Base-by-base conservation (phyloP, 306 rosid species). In the Quillaja saponaria region DNA sequence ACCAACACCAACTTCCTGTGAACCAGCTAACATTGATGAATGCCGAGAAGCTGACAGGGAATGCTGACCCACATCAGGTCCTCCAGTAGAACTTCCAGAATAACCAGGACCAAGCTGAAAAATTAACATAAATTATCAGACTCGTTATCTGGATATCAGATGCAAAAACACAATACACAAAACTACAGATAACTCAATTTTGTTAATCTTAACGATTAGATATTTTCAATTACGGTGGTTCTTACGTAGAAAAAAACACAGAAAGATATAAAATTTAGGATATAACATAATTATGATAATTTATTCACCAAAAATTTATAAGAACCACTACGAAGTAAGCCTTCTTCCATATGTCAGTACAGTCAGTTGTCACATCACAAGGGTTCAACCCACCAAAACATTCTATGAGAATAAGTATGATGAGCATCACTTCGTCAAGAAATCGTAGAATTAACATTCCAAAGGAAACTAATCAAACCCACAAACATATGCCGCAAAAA, bases 11-110 rank as follows among this genome's bases (percentile, higher is more conserved):
- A 78, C 86, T 41, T 92, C 99, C 72, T 87, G 90, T 11, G 89
- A 78, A 46, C 71, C 72, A 50, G 86, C 90, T 76, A 92, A 71
- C 61, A 89, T 81, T 33, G 91, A 68, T 10, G 96, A 74, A 79
- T 92, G 99, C 52, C 99, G 78, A 3, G 87, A 66, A 58, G 88
- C 88, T 25, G 31, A 25, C 63, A 80, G 71, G 18, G 98, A 82
- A 73, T 82, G 85, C 41, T 82, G 96, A 7, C 76, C 69, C 64
- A 69, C 95, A 12, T 92, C 97, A 13, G 90, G 80, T 49, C 85
- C 95, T 58, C 99, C 96, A 58, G 71, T 85, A 18, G 99, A 70
- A 77, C 72, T 73, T n/a, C 85, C 90, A 56, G 99, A 65, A 72
- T 84, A 92, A 58, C 77, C 81, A 18, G 82, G 45, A 59, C 87